A percentile compares a stretch with the other conserved stretches of the same genome.
These are phyloP conservation scores for Saccharomyces pastorianus DNA, from an alignment of 1,139 yeast genomes.

Conservation along the genomic window DNA sequence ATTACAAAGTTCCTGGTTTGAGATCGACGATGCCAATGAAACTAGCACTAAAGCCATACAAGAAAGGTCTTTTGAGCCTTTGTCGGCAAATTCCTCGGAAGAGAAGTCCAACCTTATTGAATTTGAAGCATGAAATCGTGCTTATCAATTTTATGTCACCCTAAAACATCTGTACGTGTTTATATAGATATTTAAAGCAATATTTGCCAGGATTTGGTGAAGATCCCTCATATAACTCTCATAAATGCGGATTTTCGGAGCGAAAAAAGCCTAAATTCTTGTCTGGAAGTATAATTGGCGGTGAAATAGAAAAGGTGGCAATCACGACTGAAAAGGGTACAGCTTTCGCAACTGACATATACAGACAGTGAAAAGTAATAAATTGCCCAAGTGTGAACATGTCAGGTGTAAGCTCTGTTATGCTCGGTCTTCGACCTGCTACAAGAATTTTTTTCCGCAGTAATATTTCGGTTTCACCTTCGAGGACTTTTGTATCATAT, in stretches of 20 bases:
- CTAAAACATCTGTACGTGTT: neutral
- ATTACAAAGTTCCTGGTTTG: slow-evolving; percentile 13
- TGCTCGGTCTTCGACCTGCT: neutral
- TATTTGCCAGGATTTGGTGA: neutral
- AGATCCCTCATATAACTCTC: neutral
- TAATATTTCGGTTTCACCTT: neutral
- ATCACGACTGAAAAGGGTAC: neutral
- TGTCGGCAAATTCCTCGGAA: slow-evolving; percentile 5
- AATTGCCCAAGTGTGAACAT: neutral
- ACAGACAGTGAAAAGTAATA: neutral
- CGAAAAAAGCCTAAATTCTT: neutral
- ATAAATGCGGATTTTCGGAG: neutral
- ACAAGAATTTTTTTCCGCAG: neutral
- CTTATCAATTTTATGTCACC: neutral
- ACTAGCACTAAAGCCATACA: slow-evolving; percentile 1
- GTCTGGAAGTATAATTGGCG: neutral
- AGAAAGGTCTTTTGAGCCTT: slow-evolving; percentile 8
- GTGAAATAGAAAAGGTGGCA: neutral
- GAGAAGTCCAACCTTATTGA: slow-evolving; percentile 10
- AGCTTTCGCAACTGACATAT: neutral
- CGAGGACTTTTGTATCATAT: neutral
- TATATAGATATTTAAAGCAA: neutral
- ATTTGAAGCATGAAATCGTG: slow-evolving; percentile 9
- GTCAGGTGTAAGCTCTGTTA: neutral
- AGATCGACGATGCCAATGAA: slow-evolving; percentile 9